Evolutionary conservation across 2,329 filamentous ascomycete genomes (phyloP), one percentile per base, ranked within the genome.

Genomic region (Apiospora pterosperma): DNA sequence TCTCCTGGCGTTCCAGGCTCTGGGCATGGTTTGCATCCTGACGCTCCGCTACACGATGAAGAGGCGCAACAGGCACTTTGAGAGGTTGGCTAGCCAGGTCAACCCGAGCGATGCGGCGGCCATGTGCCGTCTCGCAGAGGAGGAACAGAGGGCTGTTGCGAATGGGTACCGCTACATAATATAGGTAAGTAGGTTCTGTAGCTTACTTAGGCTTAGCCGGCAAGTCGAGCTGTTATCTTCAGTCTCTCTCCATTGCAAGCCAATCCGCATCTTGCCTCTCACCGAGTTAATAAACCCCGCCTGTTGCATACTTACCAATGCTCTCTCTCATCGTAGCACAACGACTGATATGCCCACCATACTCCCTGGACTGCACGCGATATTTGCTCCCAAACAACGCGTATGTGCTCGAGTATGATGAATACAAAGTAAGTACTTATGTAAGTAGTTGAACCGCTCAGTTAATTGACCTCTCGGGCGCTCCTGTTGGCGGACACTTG

Each of bases 1-100:
- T 25, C 62, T 65, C 66, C 76, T 55, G 48, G 48, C 75, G 8
- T 63, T 75, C 12, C 74, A 73, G 31, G 48, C 31, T 14, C n/a
- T 48, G 25, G 61, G 25, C 25, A 38, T 62, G 28, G 42, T 8
- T 6, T 62, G 61, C 41, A 48, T 62, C 23, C 28, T 48, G n/a
- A 55, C 41, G n/a, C 21, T 48, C 2, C 25, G 28, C 25, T 55
- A 55, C 39, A 55, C 25, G 14, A 25, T 62, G 16, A 21, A 62
- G 61, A 38, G 42, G 19, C 61, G 42, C 1, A 62, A 62, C 8
- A n/a, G 7, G 31, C 44, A 21, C 19, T 55, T 55, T 55, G 48
- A 34, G 10, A 55, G 16, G 10, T 8, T 55, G 48, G 28, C 48
- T 31, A n/a, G 16, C 19, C 28, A 55, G 7, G 28, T 55, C 28